phyloP scores from a whole-genome alignment of 495 filamentous ascomycete genomes.

The Lindgomyces ingoldianus region DNA sequence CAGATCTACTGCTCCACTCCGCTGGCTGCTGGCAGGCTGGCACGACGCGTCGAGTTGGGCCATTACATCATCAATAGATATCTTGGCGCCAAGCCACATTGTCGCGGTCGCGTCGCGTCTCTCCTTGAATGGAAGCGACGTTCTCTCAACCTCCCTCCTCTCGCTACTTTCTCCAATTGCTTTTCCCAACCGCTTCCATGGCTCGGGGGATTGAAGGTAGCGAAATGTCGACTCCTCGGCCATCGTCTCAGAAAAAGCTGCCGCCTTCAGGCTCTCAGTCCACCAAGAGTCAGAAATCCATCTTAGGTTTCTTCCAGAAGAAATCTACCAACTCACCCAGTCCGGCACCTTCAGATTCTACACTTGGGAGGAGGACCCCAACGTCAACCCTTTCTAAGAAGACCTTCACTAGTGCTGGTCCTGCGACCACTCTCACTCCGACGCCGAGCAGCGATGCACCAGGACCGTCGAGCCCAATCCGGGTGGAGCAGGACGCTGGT shows the following conservation, averaged over 20 bases:
- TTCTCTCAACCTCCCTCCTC: neutral
- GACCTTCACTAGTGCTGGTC: constrained; percentile 36
- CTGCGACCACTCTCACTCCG: constrained; percentile 58
- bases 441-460: constrained; percentile 75
- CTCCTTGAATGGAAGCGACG: neutral
- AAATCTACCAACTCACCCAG: constrained; percentile 53
- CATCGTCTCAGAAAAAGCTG: constrained; percentile 39
- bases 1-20: too few species aligned
- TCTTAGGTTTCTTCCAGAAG: constrained; percentile 85
- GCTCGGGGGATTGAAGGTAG: constrained; percentile 48
- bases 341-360: constrained; percentile 49
- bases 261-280: constrained; percentile 41
- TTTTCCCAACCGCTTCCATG: constrained; percentile 31
- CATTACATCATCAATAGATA: neutral
- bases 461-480: constrained; percentile 56
- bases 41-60: too few species aligned
- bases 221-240: constrained; percentile 44
- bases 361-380: constrained; percentile 45
- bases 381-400: constrained; percentile 13
- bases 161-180: neutral
- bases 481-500: constrained; percentile 39
- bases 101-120: neutral
- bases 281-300: constrained; percentile 72
- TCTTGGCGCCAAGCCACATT: neutral
- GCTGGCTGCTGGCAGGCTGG: too few species aligned